Evolutionary conservation across 768 basidiomycete genomes (phyloP).

Genomic region (Tubosaeta sp.): DNA sequence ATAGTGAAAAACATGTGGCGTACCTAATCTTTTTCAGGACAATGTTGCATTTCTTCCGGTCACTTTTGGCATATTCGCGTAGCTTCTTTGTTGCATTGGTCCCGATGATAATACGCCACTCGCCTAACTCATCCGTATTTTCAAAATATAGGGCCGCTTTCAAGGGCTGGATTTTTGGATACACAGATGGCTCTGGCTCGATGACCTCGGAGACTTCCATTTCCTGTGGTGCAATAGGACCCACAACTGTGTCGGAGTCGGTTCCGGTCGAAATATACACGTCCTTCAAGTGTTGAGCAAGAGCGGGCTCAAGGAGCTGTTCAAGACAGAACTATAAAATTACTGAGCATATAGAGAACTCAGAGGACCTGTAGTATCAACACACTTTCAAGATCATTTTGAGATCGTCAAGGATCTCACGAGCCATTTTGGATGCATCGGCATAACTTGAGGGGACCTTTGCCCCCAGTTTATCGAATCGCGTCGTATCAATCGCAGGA

Average conservation of each 20-base stretch:
- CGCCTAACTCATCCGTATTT: slow-evolving; percentile 55
- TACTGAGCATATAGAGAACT: background rate
- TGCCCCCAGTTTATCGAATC: slow-evolving; percentile 28
- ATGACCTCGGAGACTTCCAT: background rate
- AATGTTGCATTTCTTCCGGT: slow-evolving; percentile 45
- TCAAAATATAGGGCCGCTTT: slow-evolving; percentile 60
- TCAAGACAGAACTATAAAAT: slow-evolving; percentile 23
- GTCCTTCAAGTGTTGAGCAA: slow-evolving; percentile 7
- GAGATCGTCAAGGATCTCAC: slow-evolving; percentile 22
- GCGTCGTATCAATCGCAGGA: slow-evolving; percentile 21
- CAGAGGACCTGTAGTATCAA: background rate
- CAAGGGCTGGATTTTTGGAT: slow-evolving; percentile 51
- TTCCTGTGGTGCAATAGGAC: background rate
- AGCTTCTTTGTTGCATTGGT: slow-evolving; percentile 47
- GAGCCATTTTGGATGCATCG: slow-evolving; percentile 14
- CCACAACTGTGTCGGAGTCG: background rate
- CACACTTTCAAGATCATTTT: slow-evolving; percentile 29
- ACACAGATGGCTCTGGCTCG: slow-evolving; percentile 27
- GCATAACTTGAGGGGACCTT: slow-evolving; percentile 22
- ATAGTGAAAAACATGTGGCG: slow-evolving; percentile 6
- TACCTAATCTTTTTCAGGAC: slow-evolving; percentile 69
- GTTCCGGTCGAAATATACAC: slow-evolving; percentile 5
- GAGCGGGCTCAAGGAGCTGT: slow-evolving; percentile 14
- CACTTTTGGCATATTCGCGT: slow-evolving; percentile 42
- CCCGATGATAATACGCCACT: slow-evolving; percentile 58